Evolutionary conservation across 768 basidiomycete species (phyloP), one percentile per base, ranked within the genome.

Genomic region (Calocera viscosa): DNA sequence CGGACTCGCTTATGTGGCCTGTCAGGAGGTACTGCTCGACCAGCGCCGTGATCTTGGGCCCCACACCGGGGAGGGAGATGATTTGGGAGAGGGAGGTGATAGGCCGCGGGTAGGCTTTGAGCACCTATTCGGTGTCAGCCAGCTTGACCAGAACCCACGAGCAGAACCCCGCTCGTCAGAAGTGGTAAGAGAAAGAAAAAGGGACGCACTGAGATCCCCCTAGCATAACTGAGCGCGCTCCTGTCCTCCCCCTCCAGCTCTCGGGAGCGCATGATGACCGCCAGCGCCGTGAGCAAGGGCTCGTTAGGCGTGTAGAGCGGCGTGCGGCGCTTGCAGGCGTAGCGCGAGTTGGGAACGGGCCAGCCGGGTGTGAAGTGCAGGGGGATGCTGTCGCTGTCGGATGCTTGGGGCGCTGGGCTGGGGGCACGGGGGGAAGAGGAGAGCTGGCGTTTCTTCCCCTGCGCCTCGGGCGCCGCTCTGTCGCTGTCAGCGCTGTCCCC

Each of bases 251-350:
- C 85, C 72, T 92, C 90, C 1, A 90, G 76, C 53, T 83, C 78
- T 49, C 90, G 80, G 28, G 80, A 77, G 38, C 77, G 80, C 19
- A 82, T 80, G 33, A 92, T 80, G 19, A 87, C 75, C 32, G 80
- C 81, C 14, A 92, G 75, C 70, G 86, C 82, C n/a, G 75, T 69
- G 2, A 81, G 81, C 2, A 92, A 80, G 0, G 69, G 76, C 73
- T 91, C 87, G 70, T 92, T 92, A 0, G 81, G 80, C 70, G 87
- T 91, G 1, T 82, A 73, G 39, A 92, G 77, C 0, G 88, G 88
- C 2, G 85, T 85, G 0, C 82, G 78, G 38, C 90, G 82, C 64
- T 80, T 75, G 70, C 86, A 88, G 0, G 87, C 82, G 72, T 84
- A 86, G 38, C 76, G 73, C 7, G 81, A 75, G 1, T 72, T 74